Conservation (phyloP, 805 yeast species). For the Candida koratica region DNA sequence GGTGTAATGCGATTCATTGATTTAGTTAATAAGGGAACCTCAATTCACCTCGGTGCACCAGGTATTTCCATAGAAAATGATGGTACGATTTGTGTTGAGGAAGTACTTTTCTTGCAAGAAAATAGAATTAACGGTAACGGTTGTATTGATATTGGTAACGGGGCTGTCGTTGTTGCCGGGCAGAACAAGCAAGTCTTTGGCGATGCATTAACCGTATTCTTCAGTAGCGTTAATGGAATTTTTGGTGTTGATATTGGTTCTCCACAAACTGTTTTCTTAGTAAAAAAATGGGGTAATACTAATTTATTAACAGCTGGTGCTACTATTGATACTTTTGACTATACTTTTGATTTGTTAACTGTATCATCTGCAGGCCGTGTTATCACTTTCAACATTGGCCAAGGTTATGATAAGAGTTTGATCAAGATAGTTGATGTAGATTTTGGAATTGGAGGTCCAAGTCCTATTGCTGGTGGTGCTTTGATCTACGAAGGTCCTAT, state of each 20-base stretch:
- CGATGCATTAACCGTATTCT: slow-evolving; percentile 8
- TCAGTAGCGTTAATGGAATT: slow-evolving; percentile 1
- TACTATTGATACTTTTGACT: slow-evolving; percentile 5
- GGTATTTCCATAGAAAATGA: slow-evolving; percentile 17
- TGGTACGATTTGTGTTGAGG: slow-evolving; percentile 25
- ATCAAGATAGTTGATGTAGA: slow-evolving; percentile 12
- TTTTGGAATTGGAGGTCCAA: no score
- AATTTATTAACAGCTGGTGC: slow-evolving; percentile 19
- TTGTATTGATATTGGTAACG: slow-evolving; percentile 19
- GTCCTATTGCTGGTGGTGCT: no score
- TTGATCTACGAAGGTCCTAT: no score
- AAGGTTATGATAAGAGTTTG: slow-evolving; percentile 15
- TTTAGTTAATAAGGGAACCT: slow-evolving; percentile 6
- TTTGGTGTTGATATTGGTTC: slow-evolving; percentile 1
- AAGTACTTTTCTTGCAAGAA: slow-evolving; percentile 16
- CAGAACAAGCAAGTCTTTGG: neutral
- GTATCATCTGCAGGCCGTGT: slow-evolving; percentile 1
- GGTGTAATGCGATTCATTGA: slow-evolving; percentile 16
- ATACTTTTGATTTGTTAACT: slow-evolving; percentile 1
- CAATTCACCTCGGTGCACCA: slow-evolving; percentile 14
- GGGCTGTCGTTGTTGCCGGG: slow-evolving; percentile 7
- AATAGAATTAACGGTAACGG: slow-evolving; percentile 20
- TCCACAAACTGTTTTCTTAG: slow-evolving; percentile 10
- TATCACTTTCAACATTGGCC: slow-evolving; percentile 16
- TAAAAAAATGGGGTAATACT: slow-evolving; percentile 22